Base-by-base conservation (phyloP, 257 asterid genomes). In the Nicotiana noctiflora region DNA sequence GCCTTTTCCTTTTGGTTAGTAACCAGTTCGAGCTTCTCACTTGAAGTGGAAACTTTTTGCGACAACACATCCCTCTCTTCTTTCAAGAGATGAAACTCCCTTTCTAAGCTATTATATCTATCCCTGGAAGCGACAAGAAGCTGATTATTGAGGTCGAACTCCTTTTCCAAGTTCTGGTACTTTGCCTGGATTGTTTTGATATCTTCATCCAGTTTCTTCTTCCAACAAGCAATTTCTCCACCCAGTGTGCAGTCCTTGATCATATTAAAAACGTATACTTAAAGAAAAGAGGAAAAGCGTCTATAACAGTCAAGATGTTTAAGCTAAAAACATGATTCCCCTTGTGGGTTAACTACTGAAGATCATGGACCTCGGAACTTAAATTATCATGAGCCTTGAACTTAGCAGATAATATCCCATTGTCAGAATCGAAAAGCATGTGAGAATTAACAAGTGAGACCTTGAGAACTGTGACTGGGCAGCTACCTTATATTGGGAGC, bases 401-500 rank as follows among this genome's bases (percentile, higher is more conserved):
- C 79, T 89, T 86, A 88, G 84, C 81, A 90, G 83, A 88, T 82
- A 89, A 88, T 75, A 80, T 81, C 94, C 96, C 84, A 92, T 80
- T 49, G 84, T 81, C 84, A 92, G 76, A 85, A 91, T 61, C 84
- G 86, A 84, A 84, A 92, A 84, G 79, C 90, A 63, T 85, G 90
- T 83, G 77, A 95, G 82, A 86, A 87, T 81, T 83, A 90, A 83
- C 87, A 87, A 79, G 87, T 79, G 85, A 86, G 85, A 86, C 81
- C 89, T 88, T 84, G 96, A 81, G 75, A 83, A 84, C 83, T 82
- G 88, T 86, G 92, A 85, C 91, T 88, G 87, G 86, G 91, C 92
- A 90, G 94, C 97, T 93, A 95, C 99, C 98, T 93, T 93, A 86
- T 81, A 32, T 81, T 90, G 87, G 91, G 86, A 80, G 89, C 85